These are phyloP conservation scores for Helenozyma rhizophorensis DNA, from an alignment of 805 yeast genomes.

Conservation along the genomic window DNA sequence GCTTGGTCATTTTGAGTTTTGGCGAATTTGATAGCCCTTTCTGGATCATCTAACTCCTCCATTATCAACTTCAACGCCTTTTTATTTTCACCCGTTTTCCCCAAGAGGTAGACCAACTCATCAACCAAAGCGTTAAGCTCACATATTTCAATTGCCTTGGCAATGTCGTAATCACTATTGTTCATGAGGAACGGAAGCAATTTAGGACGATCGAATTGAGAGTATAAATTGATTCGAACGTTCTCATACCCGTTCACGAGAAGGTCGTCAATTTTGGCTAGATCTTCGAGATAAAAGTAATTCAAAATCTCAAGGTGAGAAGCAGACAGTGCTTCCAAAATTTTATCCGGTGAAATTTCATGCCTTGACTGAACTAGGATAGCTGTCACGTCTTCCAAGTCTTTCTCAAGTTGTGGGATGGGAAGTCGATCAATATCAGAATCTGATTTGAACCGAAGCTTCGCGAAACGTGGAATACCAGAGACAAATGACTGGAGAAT, in stretches of 20 bases:
- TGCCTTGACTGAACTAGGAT: slow-evolving; percentile 61
- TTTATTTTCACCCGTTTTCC: slow-evolving; percentile 74
- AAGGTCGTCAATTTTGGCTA: slow-evolving; percentile 54
- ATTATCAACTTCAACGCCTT: slow-evolving; percentile 75
- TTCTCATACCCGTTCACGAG: slow-evolving; percentile 58
- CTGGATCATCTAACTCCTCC: slow-evolving; percentile 72
- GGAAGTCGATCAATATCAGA: slow-evolving; percentile 39
- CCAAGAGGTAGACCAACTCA: slow-evolving; percentile 78
- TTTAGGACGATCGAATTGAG: slow-evolving; percentile 51
- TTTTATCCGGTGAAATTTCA: slow-evolving; percentile 52
- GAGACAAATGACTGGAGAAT: slow-evolving; percentile 48
- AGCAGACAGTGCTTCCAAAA: slow-evolving; percentile 45
- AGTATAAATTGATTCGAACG: slow-evolving; percentile 59
- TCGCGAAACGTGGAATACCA: slow-evolving; percentile 49
- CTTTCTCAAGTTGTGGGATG: slow-evolving; percentile 34
- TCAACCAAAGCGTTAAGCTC: slow-evolving; percentile 48
- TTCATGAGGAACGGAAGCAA: slow-evolving; percentile 60
- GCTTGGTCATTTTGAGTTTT: slow-evolving; percentile 62
- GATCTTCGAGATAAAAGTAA: slow-evolving; percentile 60
- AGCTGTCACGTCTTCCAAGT: slow-evolving; percentile 42
- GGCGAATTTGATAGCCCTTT: slow-evolving; percentile 77
- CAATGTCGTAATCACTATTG: slow-evolving; percentile 62
- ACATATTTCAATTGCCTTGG: slow-evolving; percentile 64
- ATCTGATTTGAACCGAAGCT: slow-evolving; percentile 31
- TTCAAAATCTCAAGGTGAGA: slow-evolving; percentile 46